Evolutionary conservation across 805 yeast species (phyloP).

Genomic region (Cyberlindnera petersonii): DNA sequence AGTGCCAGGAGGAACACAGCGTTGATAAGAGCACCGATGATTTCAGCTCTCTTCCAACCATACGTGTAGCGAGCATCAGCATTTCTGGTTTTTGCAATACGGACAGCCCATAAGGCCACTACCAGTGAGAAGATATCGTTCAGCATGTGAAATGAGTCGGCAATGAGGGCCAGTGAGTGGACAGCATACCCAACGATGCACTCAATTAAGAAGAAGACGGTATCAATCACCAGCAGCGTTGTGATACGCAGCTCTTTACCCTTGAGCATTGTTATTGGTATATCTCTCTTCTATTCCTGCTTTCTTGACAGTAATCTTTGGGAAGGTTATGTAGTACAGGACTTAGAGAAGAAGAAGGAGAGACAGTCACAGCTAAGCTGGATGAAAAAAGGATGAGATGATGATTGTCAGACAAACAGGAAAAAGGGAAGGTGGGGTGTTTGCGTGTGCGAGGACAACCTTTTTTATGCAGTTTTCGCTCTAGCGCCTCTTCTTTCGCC

Average conservation of each 20-base stretch:
- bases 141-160: conserved; percentile 97
- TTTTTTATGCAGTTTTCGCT: too few relatives aligned
- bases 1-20: conserved; percentile 91
- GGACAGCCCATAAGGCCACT: conserved; percentile 95
- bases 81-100: conserved; percentile 73
- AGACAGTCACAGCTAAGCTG: too few relatives aligned
- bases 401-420: too few relatives aligned
- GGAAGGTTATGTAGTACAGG: too few relatives aligned
- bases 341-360: too few relatives aligned
- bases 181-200: conserved; percentile 84
- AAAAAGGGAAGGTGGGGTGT: too few relatives aligned
- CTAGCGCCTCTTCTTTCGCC: too few relatives aligned
- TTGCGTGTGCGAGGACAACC: too few relatives aligned
- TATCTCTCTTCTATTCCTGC: too few relatives aligned
- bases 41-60: conserved; percentile 98
- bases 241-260: conserved; percentile 67
- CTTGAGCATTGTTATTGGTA: conserved; percentile 3
- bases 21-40: conserved; percentile 88
- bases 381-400: too few relatives aligned
- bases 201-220: conserved; percentile 80
- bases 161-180: conserved; percentile 89
- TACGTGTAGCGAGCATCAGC: conserved; percentile 91
- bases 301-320: too few relatives aligned
- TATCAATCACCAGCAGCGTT: conserved; percentile 69
- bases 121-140: conserved; percentile 87